Base-by-base conservation (phyloP, 1,139 yeast species). In the Geotrichum reessii region DNA sequence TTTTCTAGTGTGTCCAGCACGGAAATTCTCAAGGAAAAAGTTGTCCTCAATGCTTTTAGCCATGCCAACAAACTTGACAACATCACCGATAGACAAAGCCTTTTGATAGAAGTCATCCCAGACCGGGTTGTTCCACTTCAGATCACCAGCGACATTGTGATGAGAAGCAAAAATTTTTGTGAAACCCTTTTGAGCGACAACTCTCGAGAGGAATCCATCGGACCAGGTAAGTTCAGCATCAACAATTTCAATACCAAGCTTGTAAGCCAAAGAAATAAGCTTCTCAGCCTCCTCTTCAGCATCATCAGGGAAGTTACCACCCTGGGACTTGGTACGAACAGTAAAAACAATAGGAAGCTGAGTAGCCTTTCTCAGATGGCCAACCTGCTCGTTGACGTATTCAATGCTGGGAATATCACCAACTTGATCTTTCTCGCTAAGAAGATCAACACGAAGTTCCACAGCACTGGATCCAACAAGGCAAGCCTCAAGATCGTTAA, bases 161-260 rank as follows among this genome's bases (percentile, higher is more conserved):
- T 85, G 88, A 1, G 96, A 87, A 14, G 91, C 95, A 72, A 93
- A 87, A 52, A 92, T 77, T 68, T 81, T 82, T 17, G 96, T 84
- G 70, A 76, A 79, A 5, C 83, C 81, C 67, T 81, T 83, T 52
- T 74, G 72, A n/a, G 75, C 71, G 46, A 78, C 69, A 19, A 83
- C 68, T n/a, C 74, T 69, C 46, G 77, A 76, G 59, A 78, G 73
- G 28, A 77, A 62, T 17, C 71, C 73, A 40, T 69, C 74, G 6
- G 83, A 80, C 67, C 78, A 74, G 2, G 81, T 71, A 42, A 81
- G 69, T 66, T 82, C 84, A 57, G 82, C 66, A 62, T 81, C 85
- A 46, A 81, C 74, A 64, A 73, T 80, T 53, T 78, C 81, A 47
- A 81, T 72, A 50, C 82, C 83, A 59, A 87, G 76, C 71, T 84